These are phyloP conservation scores for Naganishia randhawae DNA, from an alignment of 768 basidiomycete genomes.

Conservation along the genomic window DNA sequence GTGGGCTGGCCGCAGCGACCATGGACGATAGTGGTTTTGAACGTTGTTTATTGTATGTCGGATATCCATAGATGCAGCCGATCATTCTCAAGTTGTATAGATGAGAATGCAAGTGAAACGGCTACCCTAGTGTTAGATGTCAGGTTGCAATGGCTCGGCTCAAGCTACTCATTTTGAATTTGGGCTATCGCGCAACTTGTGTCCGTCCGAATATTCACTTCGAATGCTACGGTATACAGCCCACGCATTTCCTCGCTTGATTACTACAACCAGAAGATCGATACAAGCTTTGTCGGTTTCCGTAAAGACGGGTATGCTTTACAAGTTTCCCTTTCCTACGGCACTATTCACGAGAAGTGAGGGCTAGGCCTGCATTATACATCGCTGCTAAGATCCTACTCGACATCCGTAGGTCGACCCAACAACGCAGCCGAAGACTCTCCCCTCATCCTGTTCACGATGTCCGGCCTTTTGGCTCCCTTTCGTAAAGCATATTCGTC, in stretches of 20 bases:
- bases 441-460: slow-evolving; percentile 37
- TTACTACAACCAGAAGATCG: not conserved
- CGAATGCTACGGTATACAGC: not conserved
- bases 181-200: no score
- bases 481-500: slow-evolving; percentile 36
- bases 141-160: no score
- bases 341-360: not conserved
- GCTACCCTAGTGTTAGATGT: no score
- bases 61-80: not conserved
- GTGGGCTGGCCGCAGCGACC: not conserved
- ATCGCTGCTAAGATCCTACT: no score
- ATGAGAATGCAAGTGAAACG: not conserved
- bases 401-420: slow-evolving; percentile 31
- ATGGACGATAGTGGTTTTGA: not conserved
- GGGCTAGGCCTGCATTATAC: no score
- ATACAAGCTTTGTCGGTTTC: not conserved
- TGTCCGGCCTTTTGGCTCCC: slow-evolving; percentile 38
- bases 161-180: no score
- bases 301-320: not conserved
- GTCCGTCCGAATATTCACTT: not conserved
- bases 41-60: not conserved
- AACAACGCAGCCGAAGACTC: slow-evolving; percentile 42
- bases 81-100: not conserved
- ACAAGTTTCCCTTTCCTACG: not conserved
- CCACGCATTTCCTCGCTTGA: not conserved